Base-by-base conservation (phyloP, 345 rosid genomes). In the Theobroma cacao region DNA sequence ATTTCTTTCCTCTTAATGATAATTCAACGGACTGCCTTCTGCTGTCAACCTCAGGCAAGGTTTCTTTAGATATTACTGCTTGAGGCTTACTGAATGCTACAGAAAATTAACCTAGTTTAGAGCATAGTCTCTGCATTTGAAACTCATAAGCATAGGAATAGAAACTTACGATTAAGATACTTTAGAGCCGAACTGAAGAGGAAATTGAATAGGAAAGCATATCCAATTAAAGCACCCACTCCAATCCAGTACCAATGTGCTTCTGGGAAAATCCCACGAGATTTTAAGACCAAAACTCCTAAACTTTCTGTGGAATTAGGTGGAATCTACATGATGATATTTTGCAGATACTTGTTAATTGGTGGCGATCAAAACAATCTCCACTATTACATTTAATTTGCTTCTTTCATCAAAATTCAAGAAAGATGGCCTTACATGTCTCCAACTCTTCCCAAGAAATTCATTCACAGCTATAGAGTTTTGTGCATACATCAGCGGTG, bases 171-270 rank as follows among this genome's bases (percentile, higher is more conserved):
- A 34, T 85, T 79, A 30, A 92, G 88, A 81, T 69, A 86, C 76
- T 94, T 81, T 11, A 92, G 88, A 59, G 86, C 87, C 52, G 83
- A 26, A 20, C 82, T 64, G 73, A 78, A 88, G 77, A 80, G 61
- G 38, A 79, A 4, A 80, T 91, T 92, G 85, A 82, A 90, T 38
- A 90, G 31, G 14, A 86, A 13, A 20, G 82, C 77, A 78, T 79
- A 88, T 30, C 81, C 40, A n/a, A 84, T 48, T 75, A 84, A 74
- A 31, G 91, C 97, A 10, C 79, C 74, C 20, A 89, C 9, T 78
- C 93, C 92, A 63, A 92, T 76, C 97, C 94, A 92, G 77, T 90
- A 92, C 94, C 94, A 90, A 38, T 82, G 77, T 70, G 90, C 78
- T n/a, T 85, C 80, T 10, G 85, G 72, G 62, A 81, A 87, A 62